These are phyloP conservation scores for Pholiota conissans DNA, from an alignment of 768 basidiomycete species.

Conservation along the genomic window DNA sequence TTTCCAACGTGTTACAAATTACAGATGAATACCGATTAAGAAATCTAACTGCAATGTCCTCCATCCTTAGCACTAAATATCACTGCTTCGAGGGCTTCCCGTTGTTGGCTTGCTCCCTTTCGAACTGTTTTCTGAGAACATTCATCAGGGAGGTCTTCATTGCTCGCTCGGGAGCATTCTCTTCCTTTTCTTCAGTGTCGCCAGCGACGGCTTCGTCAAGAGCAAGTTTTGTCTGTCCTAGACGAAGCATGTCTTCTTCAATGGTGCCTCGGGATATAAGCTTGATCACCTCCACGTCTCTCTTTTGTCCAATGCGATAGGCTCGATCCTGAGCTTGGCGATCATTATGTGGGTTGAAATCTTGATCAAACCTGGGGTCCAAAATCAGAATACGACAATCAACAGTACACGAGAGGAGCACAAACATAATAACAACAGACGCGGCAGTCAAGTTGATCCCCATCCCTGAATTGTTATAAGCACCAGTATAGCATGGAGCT, in stretches of 20 bases:
- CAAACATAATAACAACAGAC: constrained; percentile 90
- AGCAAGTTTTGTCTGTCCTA: constrained; percentile 88
- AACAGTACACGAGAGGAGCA: constrained; percentile 3
- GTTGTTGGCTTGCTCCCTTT: constrained; percentile 45
- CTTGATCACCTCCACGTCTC: constrained; percentile 93
- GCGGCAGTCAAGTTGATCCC: constrained; percentile 97
- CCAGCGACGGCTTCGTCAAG: constrained; percentile 95
- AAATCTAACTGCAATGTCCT: background rate
- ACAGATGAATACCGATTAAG: background rate
- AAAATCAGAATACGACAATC: background rate
- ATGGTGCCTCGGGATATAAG: constrained; percentile 90
- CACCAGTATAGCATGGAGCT: background rate
- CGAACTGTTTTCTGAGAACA: constrained; percentile 80
- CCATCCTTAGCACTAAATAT: background rate
- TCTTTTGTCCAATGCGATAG: constrained; percentile 94
- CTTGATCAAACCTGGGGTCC: constrained; percentile 82
- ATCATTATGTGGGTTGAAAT: constrained; percentile 98
- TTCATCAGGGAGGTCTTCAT: constrained; percentile 88
- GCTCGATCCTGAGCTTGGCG: constrained; percentile 97
- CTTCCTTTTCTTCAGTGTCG: constrained; percentile 62
- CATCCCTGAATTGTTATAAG: constrained; percentile 50
- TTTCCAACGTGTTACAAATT: background rate
- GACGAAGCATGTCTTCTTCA: constrained; percentile 92
- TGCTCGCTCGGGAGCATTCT: constrained; percentile 71
- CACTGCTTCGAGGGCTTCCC: constrained; percentile 3